Conservation (phyloP, 108 stramenopile genomes). For the Asterionellopsis glacialis region DNA sequence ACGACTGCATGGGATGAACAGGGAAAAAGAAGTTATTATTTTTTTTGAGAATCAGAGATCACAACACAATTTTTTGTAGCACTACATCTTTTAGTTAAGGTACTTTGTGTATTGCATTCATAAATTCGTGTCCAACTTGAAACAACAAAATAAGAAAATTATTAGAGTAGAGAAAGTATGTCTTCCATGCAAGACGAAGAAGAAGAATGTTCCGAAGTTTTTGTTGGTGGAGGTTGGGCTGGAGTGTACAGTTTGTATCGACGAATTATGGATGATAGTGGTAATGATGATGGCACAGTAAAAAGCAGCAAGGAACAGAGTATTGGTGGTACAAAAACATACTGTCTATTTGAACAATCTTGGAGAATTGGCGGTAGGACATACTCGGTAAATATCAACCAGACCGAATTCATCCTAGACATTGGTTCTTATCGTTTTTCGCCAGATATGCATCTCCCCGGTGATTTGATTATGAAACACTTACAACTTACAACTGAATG, state of each 20-base stretch:
- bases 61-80: too few relatives aligned
- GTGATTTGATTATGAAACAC: conserved; percentile 12
- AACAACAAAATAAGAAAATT: too few relatives aligned
- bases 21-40: too few relatives aligned
- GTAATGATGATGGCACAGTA: too few relatives aligned
- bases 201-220: conserved; percentile 6
- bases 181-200: too few relatives aligned
- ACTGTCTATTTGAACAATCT: conserved; percentile 12
- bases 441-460: conserved; percentile 10
- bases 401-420: conserved; percentile 3
- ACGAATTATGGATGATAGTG: neutral
- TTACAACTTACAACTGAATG: conserved; percentile 7
- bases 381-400: conserved; percentile 5
- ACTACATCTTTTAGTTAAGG: too few relatives aligned
- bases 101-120: too few relatives aligned
- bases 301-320: neutral
- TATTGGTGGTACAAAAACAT: neutral
- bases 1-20: too few relatives aligned
- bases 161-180: too few relatives aligned
- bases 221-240: conserved; percentile 14
- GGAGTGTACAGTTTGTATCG: conserved; percentile 13
- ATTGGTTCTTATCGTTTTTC: conserved; percentile 14
- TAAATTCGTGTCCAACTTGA: too few relatives aligned
- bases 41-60: too few relatives aligned
- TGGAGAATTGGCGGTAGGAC: conserved; percentile 10